Evolutionary conservation across 805 yeast genomes (phyloP).

Genomic region (Nakazawaea siamensis): DNA sequence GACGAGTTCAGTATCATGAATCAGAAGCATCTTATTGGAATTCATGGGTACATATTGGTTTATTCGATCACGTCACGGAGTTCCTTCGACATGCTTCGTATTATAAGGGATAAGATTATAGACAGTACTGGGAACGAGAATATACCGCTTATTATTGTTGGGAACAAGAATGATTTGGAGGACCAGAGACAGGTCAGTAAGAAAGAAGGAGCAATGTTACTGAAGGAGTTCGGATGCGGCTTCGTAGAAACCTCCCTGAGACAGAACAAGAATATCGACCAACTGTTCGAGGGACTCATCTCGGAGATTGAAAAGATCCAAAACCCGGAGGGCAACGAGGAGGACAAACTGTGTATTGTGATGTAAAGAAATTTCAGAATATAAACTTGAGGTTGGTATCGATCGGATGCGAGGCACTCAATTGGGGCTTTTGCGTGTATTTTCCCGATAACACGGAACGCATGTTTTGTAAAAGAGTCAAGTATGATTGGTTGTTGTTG

Average conservation of each 20-base stretch:
- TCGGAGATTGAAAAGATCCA: constrained; percentile 56
- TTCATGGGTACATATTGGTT: constrained; percentile 76
- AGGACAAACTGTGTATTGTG: constrained; percentile 38
- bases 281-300: constrained; percentile 53
- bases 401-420: constrained; percentile 75
- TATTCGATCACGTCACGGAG: constrained; percentile 75
- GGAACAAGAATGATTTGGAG: constrained; percentile 46
- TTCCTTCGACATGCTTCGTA: constrained; percentile 67
- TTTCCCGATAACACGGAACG: constrained; percentile 51
- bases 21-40: constrained; percentile 70
- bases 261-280: constrained; percentile 33
- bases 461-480: constrained; percentile 64
- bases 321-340: constrained; percentile 37
- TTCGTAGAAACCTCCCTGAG: constrained; percentile 43
- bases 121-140: constrained; percentile 49
- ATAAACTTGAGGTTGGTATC: constrained; percentile 40
- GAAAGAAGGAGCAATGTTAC: constrained; percentile 41
- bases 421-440: constrained; percentile 78
- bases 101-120: constrained; percentile 76
- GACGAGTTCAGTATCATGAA: constrained; percentile 80
- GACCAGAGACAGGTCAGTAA: constrained; percentile 48
- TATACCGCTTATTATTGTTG: constrained; percentile 39
- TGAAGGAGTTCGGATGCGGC: constrained; percentile 33
- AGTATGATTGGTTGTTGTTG: constrained; percentile 59
- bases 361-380: constrained; percentile 23